phyloP scores from a whole-genome alignment of 2,329 filamentous ascomycete species.

The Thielaviopsis euricoi region DNA sequence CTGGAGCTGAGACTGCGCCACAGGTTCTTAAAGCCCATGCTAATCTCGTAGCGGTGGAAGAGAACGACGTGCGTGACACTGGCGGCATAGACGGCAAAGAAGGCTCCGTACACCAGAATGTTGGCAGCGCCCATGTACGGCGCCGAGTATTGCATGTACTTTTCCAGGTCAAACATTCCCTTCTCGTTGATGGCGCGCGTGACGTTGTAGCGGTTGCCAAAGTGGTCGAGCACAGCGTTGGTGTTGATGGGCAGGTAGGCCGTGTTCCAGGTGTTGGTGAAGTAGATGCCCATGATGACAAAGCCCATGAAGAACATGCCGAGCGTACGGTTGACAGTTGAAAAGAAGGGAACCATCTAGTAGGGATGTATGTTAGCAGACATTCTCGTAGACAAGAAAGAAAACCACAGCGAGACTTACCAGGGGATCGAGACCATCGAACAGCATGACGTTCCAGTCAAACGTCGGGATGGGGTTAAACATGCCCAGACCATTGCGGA shows the following conservation, averaged over 20 bases:
- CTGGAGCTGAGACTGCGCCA: slow-evolving; percentile 15
- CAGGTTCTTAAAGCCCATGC: slow-evolving; percentile 30
- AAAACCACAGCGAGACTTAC: too few relatives aligned
- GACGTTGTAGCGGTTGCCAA: slow-evolving; percentile 30
- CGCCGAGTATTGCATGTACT: slow-evolving; percentile 34
- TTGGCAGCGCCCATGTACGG: slow-evolving; percentile 34
- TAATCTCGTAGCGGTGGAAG: slow-evolving; percentile 35
- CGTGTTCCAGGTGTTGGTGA: slow-evolving; percentile 39
- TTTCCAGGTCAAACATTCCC: slow-evolving; percentile 27
- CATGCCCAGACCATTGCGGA: slow-evolving; percentile 21
- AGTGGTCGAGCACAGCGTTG: slow-evolving; percentile 34
- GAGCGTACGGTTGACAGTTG: slow-evolving; percentile 44
- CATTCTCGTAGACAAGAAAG: background rate
- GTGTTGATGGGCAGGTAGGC: slow-evolving; percentile 37
- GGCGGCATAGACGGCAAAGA: slow-evolving; percentile 37
- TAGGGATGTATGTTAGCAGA: background rate
- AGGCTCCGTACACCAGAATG: slow-evolving; percentile 35
- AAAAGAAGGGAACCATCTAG: slow-evolving; percentile 35
- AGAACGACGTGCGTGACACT: slow-evolving; percentile 32
- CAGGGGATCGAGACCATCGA: slow-evolving; percentile 21
- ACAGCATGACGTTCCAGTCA: slow-evolving; percentile 26
- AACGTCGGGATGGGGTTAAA: slow-evolving; percentile 26
- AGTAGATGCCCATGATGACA: slow-evolving; percentile 41
- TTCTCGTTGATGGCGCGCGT: slow-evolving; percentile 24
- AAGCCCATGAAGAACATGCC: slow-evolving; percentile 38